Conservation (phyloP, 1,284 basidiomycete genomes). For the Sporisorium graminicola region DNA sequence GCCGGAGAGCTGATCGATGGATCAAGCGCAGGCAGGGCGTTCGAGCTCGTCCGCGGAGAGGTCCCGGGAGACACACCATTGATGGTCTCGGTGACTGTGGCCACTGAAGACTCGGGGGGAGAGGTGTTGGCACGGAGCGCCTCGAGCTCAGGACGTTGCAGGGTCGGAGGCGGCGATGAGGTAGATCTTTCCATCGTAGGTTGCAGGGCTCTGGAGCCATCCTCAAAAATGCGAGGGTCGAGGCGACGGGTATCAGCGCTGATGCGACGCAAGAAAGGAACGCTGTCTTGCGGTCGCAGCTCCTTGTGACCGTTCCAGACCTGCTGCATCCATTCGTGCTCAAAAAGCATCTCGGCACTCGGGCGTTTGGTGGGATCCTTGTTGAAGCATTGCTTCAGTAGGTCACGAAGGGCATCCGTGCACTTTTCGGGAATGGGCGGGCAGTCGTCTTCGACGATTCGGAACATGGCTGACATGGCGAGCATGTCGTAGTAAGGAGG, state of each 20-base stretch:
- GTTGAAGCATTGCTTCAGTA: slow-evolving; percentile 85
- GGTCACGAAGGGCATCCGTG: slow-evolving; percentile 80
- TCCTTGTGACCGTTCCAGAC: slow-evolving; percentile 80
- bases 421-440: slow-evolving; percentile 85
- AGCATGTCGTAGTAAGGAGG: slow-evolving; percentile 84
- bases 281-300: slow-evolving; percentile 82
- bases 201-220: slow-evolving; percentile 13
- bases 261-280: slow-evolving; percentile 90
- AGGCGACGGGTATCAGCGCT: slow-evolving; percentile 83
- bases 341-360: slow-evolving; percentile 83
- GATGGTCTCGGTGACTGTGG: slow-evolving; percentile 19
- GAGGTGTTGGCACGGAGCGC: slow-evolving; percentile 38
- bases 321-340: slow-evolving; percentile 88
- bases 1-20: slow-evolving; percentile 6
- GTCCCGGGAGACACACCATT: slow-evolving; percentile 22
- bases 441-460: slow-evolving; percentile 90
- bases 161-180: slow-evolving; percentile 40
- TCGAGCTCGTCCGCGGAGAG: slow-evolving; percentile 11
- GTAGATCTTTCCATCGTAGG: slow-evolving; percentile 50
- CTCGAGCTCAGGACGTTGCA: slow-evolving; percentile 34
- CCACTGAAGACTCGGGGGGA: slow-evolving; percentile 29
- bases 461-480: slow-evolving; percentile 78
- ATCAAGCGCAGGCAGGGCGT: slow-evolving; percentile 21
- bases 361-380: slow-evolving; percentile 86
- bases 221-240: slow-evolving; percentile 48